Conservation (phyloP, 192 early-diverging fungal genomes). For the Backusella psychrophila region DNA sequence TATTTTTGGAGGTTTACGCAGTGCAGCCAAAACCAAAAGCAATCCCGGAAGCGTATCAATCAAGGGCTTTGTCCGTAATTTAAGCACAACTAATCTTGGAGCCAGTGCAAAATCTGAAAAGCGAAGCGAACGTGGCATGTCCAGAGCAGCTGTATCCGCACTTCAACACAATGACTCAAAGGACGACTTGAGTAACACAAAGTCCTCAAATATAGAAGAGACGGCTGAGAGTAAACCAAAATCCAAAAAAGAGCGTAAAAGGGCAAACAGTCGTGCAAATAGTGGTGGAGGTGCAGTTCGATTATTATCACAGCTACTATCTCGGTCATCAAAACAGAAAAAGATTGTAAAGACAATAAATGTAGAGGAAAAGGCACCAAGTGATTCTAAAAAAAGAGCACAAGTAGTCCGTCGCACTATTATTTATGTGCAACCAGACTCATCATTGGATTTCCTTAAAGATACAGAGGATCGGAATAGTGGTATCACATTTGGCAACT, state of each 20-base stretch:
- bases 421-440: slow-evolving; percentile 31
- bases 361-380: not conserved
- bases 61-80: not conserved
- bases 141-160: not conserved
- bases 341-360: not conserved
- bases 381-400: slow-evolving; percentile 9
- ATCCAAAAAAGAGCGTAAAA: not conserved
- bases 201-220: not conserved
- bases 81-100: not conserved
- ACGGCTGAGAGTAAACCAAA: not conserved
- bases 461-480: not conserved
- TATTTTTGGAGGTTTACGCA: not conserved
- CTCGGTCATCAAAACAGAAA: not conserved
- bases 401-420: slow-evolving; percentile 34
- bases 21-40: not conserved
- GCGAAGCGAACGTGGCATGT: not conserved
- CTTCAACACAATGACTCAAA: not conserved
- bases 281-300: not conserved
- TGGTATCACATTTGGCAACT: not conserved
- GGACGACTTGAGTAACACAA: not conserved
- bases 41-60: not conserved
- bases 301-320: not conserved
- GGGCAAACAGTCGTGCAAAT: not conserved
- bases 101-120: not conserved
- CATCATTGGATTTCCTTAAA: slow-evolving; percentile 1